Percentiles rank a stretch among this genome's conserved stretches.
Conservation (phyloP, 306 rosid species). For the Glycyrrhiza uralensis region DNA sequence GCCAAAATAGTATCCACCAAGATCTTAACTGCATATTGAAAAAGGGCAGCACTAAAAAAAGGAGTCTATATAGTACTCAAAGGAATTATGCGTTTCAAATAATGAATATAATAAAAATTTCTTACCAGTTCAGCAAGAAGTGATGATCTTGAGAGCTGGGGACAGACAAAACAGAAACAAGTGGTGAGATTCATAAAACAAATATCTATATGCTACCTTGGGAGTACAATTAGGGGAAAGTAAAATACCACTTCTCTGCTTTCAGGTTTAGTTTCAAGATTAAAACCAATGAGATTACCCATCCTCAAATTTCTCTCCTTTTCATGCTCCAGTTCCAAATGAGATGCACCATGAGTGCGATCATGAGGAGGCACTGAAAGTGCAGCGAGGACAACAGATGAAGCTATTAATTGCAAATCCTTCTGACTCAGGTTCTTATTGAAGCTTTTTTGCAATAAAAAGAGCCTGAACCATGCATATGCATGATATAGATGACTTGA, state of each 20-base stretch:
- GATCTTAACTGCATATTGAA: not conserved
- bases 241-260: constrained; percentile 82
- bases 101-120: not conserved
- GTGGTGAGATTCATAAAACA: constrained; percentile 22
- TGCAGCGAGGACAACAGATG: constrained; percentile 96
- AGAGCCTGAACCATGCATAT: constrained; percentile 95
- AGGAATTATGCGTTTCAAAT: not conserved
- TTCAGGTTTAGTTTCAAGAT: constrained; percentile 78
- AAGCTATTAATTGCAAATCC: constrained; percentile 93
- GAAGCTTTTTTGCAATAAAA: constrained; percentile 80
- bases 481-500: constrained; percentile 91
- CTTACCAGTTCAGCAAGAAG: constrained; percentile 94
- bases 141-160: constrained; percentile 81
- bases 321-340: constrained; percentile 83
- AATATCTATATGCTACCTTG: not conserved
- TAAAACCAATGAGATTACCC: constrained; percentile 89
- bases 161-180: constrained; percentile 6
- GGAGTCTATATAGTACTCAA: not conserved
- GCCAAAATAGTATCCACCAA: not conserved
- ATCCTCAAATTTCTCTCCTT: constrained; percentile 87
- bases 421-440: constrained; percentile 94
- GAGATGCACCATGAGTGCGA: constrained; percentile 66
- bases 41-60: not conserved
- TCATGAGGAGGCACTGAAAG: constrained; percentile 87
- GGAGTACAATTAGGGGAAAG: not conserved